These are phyloP conservation scores for Glycyrrhiza uralensis DNA, from an alignment of 306 rosid species.

Conservation along the genomic window DNA sequence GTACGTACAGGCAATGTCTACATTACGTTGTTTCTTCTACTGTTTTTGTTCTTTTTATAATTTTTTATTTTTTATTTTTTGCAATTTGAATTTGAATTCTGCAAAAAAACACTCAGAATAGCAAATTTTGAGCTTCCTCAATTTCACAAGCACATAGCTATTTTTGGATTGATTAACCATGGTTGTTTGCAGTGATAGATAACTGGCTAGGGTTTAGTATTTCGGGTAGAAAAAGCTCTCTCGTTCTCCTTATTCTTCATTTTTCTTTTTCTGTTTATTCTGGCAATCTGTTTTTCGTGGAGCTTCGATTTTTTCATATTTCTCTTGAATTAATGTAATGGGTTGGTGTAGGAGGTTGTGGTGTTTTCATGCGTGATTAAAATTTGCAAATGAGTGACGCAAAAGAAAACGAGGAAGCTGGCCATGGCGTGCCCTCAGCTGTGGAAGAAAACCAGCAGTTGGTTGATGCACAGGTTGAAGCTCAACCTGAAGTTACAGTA, in stretches of 20 bases:
- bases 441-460: slow-evolving; percentile 31
- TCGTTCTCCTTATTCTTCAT: neutral
- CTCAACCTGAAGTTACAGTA: too few relatives aligned
- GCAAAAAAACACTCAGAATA: neutral
- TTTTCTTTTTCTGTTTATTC: neutral
- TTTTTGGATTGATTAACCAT: neutral
- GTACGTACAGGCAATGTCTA: slow-evolving; percentile 28
- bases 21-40: neutral
- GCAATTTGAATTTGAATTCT: neutral
- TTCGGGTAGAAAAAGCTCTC: neutral
- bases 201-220: slow-evolving; percentile 35
- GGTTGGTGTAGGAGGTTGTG: slow-evolving; percentile 27
- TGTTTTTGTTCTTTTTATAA: neutral
- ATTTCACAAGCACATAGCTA: neutral
- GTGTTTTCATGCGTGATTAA: slow-evolving; percentile 23
- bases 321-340: neutral
- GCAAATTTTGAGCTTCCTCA: neutral
- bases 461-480: slow-evolving; percentile 26
- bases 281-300: neutral
- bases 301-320: neutral
- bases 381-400: slow-evolving; percentile 60
- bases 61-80: neutral
- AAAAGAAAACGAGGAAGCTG: slow-evolving; percentile 44
- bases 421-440: slow-evolving; percentile 8
- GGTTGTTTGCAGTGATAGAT: neutral